These are phyloP conservation scores for Boletellus emodensis DNA, from an alignment of 768 basidiomycete genomes.

Conservation along the genomic window DNA sequence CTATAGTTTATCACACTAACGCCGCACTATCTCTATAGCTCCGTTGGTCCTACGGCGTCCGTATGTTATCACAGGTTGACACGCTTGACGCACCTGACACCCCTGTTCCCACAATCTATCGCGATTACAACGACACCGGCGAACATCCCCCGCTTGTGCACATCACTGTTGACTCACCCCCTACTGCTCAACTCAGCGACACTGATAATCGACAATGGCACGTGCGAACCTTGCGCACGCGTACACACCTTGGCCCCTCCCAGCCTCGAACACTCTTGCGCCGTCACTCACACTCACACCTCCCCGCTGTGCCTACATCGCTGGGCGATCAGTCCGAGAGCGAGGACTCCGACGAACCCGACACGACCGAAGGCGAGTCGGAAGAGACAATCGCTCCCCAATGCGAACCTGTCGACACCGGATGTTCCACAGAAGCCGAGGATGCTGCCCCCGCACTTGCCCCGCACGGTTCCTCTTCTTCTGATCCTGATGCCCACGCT, in stretches of 20 bases:
- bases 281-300: constrained; percentile 7
- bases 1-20: not conserved
- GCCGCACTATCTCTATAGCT: constrained; percentile 43
- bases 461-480: not conserved
- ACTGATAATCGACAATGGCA: not conserved
- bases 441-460: not conserved
- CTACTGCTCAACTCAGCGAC: constrained; percentile 6
- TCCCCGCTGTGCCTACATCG: constrained; percentile 20
- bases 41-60: constrained; percentile 93
- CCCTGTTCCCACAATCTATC: constrained; percentile 3
- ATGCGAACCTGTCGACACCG: constrained; percentile 6
- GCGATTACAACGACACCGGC: constrained; percentile 5
- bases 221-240: not conserved
- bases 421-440: constrained; percentile 14
- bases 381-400: constrained; percentile 17
- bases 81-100: constrained; percentile 3
- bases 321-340: constrained; percentile 27
- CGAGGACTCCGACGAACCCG: constrained; percentile 14
- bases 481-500: not conserved
- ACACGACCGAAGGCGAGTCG: constrained; percentile 17
- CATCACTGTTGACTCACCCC: not conserved
- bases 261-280: not conserved
- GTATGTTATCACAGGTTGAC: constrained; percentile 57
- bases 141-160: not conserved
- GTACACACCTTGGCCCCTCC: not conserved